Evolutionary conservation across 2,329 filamentous ascomycete species (phyloP).

Genomic region (Trichophyton benhamiae): DNA sequence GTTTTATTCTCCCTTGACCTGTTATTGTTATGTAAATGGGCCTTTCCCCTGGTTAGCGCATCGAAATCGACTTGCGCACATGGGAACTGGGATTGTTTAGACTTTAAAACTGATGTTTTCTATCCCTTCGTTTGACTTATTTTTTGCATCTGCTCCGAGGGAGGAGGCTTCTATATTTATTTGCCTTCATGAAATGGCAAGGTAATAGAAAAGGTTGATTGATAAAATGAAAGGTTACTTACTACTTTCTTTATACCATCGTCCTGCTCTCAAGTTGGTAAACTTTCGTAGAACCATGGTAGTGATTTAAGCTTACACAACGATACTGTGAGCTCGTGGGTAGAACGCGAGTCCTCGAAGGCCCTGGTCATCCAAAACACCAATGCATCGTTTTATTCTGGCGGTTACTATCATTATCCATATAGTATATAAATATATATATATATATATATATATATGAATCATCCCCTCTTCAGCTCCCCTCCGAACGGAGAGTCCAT

Average conservation of each 20-base stretch:
- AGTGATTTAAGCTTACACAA: background rate
- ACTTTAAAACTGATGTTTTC: background rate
- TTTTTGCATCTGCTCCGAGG: slow-evolving; percentile 7
- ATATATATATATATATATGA: too few relatives aligned
- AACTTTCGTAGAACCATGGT: too few relatives aligned
- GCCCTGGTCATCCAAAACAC: background rate
- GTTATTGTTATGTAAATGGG: background rate
- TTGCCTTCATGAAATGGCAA: background rate
- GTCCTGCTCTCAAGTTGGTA: background rate
- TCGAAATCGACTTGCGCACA: background rate
- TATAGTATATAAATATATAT: background rate
- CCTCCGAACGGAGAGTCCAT: background rate
- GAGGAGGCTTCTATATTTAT: background rate
- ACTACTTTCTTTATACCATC: background rate
- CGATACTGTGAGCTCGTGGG: too few relatives aligned
- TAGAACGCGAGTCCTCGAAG: too few relatives aligned
- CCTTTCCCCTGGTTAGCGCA: background rate
- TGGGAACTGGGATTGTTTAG: background rate
- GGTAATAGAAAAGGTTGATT: background rate
- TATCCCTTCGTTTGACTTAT: background rate
- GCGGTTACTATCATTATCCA: background rate
- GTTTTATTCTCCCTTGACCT: background rate
- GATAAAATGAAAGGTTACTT: background rate
- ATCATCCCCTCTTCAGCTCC: background rate
- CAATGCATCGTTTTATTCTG: background rate